Conservation (phyloP, 805 yeast genomes). For the Trichomonascus vanleenenianus region DNA sequence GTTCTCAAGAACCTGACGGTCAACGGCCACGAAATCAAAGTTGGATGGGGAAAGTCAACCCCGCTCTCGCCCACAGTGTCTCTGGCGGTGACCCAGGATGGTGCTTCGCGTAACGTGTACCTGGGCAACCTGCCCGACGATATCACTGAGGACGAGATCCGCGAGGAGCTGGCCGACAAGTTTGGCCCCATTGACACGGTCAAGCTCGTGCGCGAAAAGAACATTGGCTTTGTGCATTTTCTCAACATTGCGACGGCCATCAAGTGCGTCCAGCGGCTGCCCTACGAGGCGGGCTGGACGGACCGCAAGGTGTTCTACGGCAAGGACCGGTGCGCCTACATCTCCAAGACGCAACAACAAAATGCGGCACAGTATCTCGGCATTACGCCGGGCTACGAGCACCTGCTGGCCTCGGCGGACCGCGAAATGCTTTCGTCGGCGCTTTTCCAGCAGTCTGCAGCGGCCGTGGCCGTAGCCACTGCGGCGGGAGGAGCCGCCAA, state of each 20-base stretch:
- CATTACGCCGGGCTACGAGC: slow-evolving; percentile 81
- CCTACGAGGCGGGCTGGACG: slow-evolving; percentile 55
- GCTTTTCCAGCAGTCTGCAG: slow-evolving; percentile 86
- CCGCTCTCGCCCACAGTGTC: slow-evolving; percentile 68
- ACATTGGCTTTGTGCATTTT: slow-evolving; percentile 76
- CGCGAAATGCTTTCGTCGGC: slow-evolving; percentile 38
- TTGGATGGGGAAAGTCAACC: slow-evolving; percentile 89
- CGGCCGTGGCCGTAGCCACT: slow-evolving; percentile 95
- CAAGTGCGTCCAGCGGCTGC: slow-evolving; percentile 69
- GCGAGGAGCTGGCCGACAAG: slow-evolving; percentile 49
- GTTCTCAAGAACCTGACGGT: slow-evolving; percentile 74
- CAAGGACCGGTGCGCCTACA: slow-evolving; percentile 84
- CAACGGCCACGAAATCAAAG: slow-evolving; percentile 70
- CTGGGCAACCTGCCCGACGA: slow-evolving; percentile 70
- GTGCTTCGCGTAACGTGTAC: slow-evolving; percentile 91
- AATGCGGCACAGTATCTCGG: slow-evolving; percentile 95
- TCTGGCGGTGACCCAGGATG: slow-evolving; percentile 70
- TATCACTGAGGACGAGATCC: slow-evolving; percentile 57
- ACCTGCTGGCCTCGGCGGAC: slow-evolving; percentile 62
- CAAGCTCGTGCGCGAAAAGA: slow-evolving; percentile 72
- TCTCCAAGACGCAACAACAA: slow-evolving; percentile 92
- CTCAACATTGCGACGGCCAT: slow-evolving; percentile 81
- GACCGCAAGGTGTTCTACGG: slow-evolving; percentile 83
- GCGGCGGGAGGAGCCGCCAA: slow-evolving; percentile 91
- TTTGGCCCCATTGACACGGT: slow-evolving; percentile 84